A percentile compares a stretch with the other conserved stretches of the same genome.
Conservation (phyloP, 2,329 filamentous ascomycete species). For the Penicillium palitans region DNA sequence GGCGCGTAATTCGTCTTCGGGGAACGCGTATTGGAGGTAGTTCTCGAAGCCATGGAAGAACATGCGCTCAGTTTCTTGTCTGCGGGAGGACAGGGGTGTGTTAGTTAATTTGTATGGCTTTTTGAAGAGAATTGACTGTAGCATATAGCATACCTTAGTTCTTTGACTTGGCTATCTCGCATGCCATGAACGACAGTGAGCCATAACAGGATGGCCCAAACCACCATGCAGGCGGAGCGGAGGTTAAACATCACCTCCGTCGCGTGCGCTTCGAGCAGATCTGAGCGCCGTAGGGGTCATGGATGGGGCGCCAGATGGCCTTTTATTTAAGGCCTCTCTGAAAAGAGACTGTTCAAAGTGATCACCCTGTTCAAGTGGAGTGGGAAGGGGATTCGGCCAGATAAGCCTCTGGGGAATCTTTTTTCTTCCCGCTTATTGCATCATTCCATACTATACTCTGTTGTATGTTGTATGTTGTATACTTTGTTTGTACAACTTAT, state of each 20-base stretch:
- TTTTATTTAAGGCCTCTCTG: background rate
- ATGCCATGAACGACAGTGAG: slow-evolving; percentile 37
- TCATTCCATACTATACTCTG: slow-evolving; percentile 7
- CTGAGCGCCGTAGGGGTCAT: slow-evolving; percentile 28
- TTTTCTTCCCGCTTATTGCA: slow-evolving; percentile 19
- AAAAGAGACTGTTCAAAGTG: background rate
- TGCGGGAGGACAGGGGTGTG: slow-evolving; percentile 13
- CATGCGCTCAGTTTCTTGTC: slow-evolving; percentile 62
- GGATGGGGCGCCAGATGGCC: slow-evolving; percentile 19
- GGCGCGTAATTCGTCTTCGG: slow-evolving; percentile 91
- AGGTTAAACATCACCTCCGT: slow-evolving; percentile 41
- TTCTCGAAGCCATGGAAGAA: slow-evolving; percentile 97
- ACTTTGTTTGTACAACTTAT: background rate
- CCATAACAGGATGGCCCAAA: slow-evolving; percentile 40
- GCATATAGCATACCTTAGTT: slow-evolving; percentile 33
- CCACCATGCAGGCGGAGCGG: slow-evolving; percentile 34
- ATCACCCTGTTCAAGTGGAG: slow-evolving; percentile 5
- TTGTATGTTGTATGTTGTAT: background rate
- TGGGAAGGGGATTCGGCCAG: slow-evolving; percentile 28
- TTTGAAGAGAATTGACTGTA: background rate
- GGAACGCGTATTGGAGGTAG: slow-evolving; percentile 92
- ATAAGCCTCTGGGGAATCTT: slow-evolving; percentile 31
- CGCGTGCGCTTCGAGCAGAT: slow-evolving; percentile 40
- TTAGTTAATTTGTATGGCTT: background rate
- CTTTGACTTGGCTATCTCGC: slow-evolving; percentile 37